Percentiles rank a stretch among this genome's conserved stretches.
Evolutionary conservation across 2,329 filamentous ascomycete genomes (phyloP).

Genomic region (Ophiostoma australiae): DNA sequence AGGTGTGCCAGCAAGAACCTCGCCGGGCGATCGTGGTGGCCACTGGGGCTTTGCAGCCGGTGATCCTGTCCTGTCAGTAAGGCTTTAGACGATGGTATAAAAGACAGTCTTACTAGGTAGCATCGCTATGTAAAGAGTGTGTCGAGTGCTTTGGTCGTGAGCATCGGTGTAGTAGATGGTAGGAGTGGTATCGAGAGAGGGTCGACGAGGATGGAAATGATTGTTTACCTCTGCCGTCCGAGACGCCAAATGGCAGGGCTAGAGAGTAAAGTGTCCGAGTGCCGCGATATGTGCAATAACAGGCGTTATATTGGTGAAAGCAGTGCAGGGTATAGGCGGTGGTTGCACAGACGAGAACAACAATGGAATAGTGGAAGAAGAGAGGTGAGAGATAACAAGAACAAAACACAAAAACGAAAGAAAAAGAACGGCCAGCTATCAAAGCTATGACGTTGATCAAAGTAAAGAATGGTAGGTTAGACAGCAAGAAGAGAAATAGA

Average conservation of each 20-base stretch:
- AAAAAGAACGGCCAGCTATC: not conserved
- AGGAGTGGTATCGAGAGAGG: not conserved
- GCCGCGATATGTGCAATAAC: not conserved
- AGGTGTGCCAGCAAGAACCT: slow-evolving; percentile 63
- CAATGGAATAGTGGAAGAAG: not conserved
- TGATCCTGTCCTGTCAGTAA: slow-evolving; percentile 24
- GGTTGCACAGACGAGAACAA: slow-evolving; percentile 6
- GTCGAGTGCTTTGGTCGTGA: not conserved
- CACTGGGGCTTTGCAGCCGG: slow-evolving; percentile 46
- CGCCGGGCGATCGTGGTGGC: slow-evolving; percentile 63
- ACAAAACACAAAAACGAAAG: not conserved
- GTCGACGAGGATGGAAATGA: not conserved
- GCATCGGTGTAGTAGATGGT: slow-evolving; percentile 1
- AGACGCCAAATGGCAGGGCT: not conserved
- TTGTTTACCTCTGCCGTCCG: not conserved
- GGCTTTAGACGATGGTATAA: not conserved
- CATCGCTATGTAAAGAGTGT: slow-evolving; percentile 16
- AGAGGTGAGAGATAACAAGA: not conserved
- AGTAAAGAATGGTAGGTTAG: not conserved
- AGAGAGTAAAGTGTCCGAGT: not conserved
- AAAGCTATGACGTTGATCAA: slow-evolving; percentile 2
- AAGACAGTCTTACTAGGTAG: slow-evolving; percentile 22
- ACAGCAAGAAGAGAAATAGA: not conserved
- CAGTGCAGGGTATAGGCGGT: not conserved
- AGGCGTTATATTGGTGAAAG: not conserved